Base-by-base conservation (phyloP, 2,329 filamentous ascomycete genomes). In the Cladosporium halotolerans region DNA sequence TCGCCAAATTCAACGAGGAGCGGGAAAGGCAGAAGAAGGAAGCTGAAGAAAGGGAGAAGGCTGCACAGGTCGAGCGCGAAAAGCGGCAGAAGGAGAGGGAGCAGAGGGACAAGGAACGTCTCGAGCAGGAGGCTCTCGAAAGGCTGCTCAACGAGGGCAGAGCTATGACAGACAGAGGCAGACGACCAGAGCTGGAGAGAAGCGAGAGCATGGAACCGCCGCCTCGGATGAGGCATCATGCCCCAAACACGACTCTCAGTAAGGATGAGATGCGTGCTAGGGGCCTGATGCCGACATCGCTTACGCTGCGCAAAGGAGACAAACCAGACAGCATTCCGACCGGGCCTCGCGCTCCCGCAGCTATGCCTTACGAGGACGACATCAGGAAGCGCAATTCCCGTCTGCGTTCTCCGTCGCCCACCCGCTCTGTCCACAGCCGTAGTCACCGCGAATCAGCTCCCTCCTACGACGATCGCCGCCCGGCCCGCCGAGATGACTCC, bases 81-180 rank as follows among this genome's bases (percentile, higher is more conserved):
- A 63, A 72, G 43, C 62, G 65, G 11, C 72, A 59, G 67, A 69
- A 69, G 33, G 68, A 70, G 41, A 61, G 66, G 4, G 69, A 55
- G 57, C 71, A 62, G 53, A 66, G 70, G 43, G 73, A 79, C 45
- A 77, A 81, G 54, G 79, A 81, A 63, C 73, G 76, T 14, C 63
- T 82, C 43, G 79, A 82, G 60, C 75, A 79, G 57, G 72, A 76
- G 36, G 79, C 79, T 9, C 68, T 82, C 49, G 73, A 79, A 54
- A 63, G 77, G 56, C 70, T 82, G 9, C 61, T 82, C 18, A 74
- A 72, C 58, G 79, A 82, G 65, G 77, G 78, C 45, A 74, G 79
- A 59, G 73, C 78, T 57, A 70, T 79, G 56, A 76, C 77, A 8
- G 77, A 77, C 19, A 79, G 78, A 60, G 72, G 74, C 3, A 71